phyloP scores from a whole-genome alignment of 352 stramenopile genomes.

The Globisporangium nodosum region DNA sequence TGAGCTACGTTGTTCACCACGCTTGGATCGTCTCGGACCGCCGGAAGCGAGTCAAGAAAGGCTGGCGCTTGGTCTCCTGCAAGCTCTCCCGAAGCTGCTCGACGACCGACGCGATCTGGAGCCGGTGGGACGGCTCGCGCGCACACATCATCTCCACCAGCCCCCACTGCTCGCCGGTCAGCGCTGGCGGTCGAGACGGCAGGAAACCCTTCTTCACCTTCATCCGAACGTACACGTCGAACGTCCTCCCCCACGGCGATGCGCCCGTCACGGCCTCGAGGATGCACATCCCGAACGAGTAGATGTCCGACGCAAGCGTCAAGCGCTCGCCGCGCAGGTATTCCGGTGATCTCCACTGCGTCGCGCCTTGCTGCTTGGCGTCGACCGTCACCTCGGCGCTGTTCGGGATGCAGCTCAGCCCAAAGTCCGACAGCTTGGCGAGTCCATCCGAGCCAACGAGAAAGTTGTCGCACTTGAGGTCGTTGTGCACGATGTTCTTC shows the following conservation, averaged over 20 bases:
- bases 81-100: slow-evolving; percentile 2
- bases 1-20: neutral
- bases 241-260: neutral
- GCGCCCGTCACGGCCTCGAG: neutral
- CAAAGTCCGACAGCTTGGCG: slow-evolving; percentile 8
- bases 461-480: neutral
- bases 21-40: neutral
- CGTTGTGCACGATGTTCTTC: no score
- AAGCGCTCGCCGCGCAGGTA: neutral
- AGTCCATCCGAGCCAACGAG: neutral
- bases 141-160: slow-evolving; percentile 5
- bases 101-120: slow-evolving; percentile 5
- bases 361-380: neutral
- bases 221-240: neutral
- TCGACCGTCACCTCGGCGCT: neutral
- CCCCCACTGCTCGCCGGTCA: neutral
- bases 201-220: neutral
- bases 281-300: slow-evolving; percentile 13
- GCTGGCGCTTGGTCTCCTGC: neutral
- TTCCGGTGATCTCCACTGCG: neutral
- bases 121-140: neutral
- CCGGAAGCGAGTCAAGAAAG: neutral
- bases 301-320: slow-evolving; percentile 6
- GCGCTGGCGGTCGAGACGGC: neutral
- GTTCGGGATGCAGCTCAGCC: slow-evolving; percentile 7